These are phyloP conservation scores for Leptographium wingfieldii DNA, from an alignment of 2,329 filamentous ascomycete genomes.

Conservation along the genomic window DNA sequence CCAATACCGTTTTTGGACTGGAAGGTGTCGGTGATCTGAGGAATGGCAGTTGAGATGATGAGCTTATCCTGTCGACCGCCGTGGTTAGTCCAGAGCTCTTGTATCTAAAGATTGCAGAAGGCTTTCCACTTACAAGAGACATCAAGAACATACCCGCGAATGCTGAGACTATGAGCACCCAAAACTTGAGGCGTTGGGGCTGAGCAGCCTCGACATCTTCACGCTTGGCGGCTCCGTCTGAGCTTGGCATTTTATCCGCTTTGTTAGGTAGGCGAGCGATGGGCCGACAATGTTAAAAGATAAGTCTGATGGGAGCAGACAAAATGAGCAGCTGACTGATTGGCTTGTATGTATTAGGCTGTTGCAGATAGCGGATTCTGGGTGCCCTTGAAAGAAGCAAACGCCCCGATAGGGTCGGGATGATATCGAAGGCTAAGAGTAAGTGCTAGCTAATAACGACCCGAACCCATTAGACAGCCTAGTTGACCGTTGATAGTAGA, in stretches of 20 bases:
- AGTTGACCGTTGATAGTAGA: neutral
- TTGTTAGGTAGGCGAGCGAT: neutral
- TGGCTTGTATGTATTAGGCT: neutral
- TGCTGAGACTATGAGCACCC: neutral
- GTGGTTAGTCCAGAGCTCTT: neutral
- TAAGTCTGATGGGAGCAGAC: neutral
- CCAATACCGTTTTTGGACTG: constrained; percentile 10
- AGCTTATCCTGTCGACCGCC: constrained; percentile 5
- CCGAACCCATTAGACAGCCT: neutral
- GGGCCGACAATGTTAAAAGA: neutral
- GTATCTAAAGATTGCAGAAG: neutral
- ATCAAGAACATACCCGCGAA: neutral
- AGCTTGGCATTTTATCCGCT: neutral
- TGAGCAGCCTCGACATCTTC: neutral
- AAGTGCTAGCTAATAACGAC: neutral
- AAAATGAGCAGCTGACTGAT: neutral
- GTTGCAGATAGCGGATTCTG: neutral
- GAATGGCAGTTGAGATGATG: constrained; percentile 15
- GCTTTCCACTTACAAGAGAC: neutral
- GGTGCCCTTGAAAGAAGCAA: neutral
- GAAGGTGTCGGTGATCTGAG: constrained; percentile 12
- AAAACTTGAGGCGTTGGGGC: neutral
- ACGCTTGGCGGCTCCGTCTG: neutral
- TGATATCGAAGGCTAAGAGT: neutral
- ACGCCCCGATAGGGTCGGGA: neutral